Evolutionary conservation across 495 filamentous ascomycete genomes (phyloP), one percentile per base, ranked within the genome.

Genomic region (Xanthoparmelia taractica): DNA sequence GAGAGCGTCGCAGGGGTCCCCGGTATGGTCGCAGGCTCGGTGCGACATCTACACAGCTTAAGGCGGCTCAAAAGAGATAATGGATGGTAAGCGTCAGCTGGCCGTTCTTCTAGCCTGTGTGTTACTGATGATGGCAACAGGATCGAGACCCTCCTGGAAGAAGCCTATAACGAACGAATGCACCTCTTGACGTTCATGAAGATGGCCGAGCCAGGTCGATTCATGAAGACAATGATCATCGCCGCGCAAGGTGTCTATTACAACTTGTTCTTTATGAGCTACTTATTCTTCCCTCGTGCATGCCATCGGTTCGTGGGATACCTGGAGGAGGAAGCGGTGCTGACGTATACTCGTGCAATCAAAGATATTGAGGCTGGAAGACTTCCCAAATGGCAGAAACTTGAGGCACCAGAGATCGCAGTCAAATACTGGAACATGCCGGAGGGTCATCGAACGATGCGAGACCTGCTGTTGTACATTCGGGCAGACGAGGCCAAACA

Each of bases 301-400:
- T 92, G 87, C 70, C 94, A 98, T 73, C 88, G 94, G 52, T 98
- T 98, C 72, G 93, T 97, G 57, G 94, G 94, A 2, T 97, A 97
- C 67, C 82, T 97, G 33, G 95, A 97, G 72, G 94, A 97, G 74
- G 94, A 98, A 70, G 95, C 95, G 1, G 92, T 97, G 6, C 82
- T 96, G 68, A 98, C 95, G 4, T 98, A 98, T 77, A 91, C 91
- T 0, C 85, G 91, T 12, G 86, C 86, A 62, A 90, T 98, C 69
- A 71, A 82, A 36, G 95, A 97, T 67, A 79, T 98, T 15, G 95
- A 98, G 50, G 79, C 80, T 4, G 93, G 92, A 33, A 83, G 83
- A 61, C 80, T 97, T 10, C 91, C 91, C 1, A 83, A 86, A 66
- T 98, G 95, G 93, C 77, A 84, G 29, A 79, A 84, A 11, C 83